Evolutionary conservation across 1,139 yeast species (phyloP), one percentile per base, ranked within the genome.

Genomic region (Geotrichum histeridarum): DNA sequence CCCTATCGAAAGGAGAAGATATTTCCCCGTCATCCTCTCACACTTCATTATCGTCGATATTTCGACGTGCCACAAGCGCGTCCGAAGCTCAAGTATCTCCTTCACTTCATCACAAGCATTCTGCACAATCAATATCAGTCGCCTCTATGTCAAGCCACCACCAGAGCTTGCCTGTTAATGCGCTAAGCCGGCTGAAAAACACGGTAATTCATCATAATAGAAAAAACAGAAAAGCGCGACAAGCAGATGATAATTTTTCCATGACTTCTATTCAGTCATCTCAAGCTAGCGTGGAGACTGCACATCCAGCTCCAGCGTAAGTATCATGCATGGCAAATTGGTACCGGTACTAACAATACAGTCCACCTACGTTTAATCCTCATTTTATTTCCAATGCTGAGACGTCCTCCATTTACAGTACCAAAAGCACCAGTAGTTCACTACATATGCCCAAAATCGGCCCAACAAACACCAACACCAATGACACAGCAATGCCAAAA

Each of bases 101-200:
- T 2, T 8, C 46, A 12, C 30, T 22, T 3, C 27, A 22, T 22
- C 27, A 22, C 27, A 22, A 22, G 27, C 27, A 22, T 22, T 22
- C 27, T 3, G 27, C 27, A 22, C 27, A 22, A 22, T 22, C 27
- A 22, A 22, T 22, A 22, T 22, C 27, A 22, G 27, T 22, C 27
- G 27, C 36, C 2, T 30, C 46, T 7, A 30, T 9, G 39, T 12
- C 22, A 4, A 4, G 30, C 39, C 18, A 33, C 17, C 22, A 32
- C 48, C 31, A 32, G 15, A 27, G 32, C 3, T 9, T n/a, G 14
- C 48, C 48, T 15, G 48, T 31, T 2, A 12, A 14, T 8, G 48
- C 48, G 22, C 39, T 44, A 4, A 18, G 17, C 3, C 48, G 48
- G 5, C 48, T 52, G 14, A 52, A 52, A 52, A 47, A 47, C 41